Percentiles rank a stretch among this genome's conserved stretches.
These are phyloP conservation scores for Aspergillus ochraceus DNA, from an alignment of 2,329 filamentous ascomycete species.

Conservation along the genomic window DNA sequence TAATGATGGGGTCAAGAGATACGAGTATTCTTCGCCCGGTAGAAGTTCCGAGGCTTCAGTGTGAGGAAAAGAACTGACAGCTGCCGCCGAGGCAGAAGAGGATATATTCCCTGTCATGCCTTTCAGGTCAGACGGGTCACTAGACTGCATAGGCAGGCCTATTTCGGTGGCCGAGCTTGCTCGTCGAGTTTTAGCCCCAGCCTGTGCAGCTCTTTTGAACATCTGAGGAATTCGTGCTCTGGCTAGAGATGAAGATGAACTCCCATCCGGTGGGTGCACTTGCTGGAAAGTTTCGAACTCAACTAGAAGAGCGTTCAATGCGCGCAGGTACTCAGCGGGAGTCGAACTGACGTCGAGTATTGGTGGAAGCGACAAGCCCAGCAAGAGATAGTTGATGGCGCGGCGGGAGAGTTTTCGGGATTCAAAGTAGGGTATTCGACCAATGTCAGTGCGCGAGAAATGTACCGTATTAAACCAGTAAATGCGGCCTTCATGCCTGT, in stretches of 20 bases:
- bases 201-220: constrained; percentile 68
- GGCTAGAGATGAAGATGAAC: constrained; percentile 66
- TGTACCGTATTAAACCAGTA: constrained; percentile 99
- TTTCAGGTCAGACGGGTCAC: constrained; percentile 51
- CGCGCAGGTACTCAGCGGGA: constrained; percentile 81
- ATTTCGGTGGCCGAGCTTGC: constrained; percentile 62
- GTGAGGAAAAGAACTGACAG: constrained; percentile 41
- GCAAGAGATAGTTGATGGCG: constrained; percentile 88
- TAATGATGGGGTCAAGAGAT: constrained; percentile 84
- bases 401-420: constrained; percentile 80
- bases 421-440: constrained; percentile 82
- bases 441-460: constrained; percentile 79
- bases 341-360: constrained; percentile 82
- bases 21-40: constrained; percentile 82
- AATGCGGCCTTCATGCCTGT: constrained; percentile 84
- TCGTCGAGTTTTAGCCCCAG: constrained; percentile 57
- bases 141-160: constrained; percentile 53
- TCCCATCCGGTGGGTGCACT: constrained; percentile 76
- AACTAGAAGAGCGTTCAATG: constrained; percentile 77
- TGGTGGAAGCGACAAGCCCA: constrained; percentile 86
- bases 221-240: constrained; percentile 79
- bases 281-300: constrained; percentile 96
- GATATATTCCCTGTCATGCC: constrained; percentile 42
- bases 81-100: constrained; percentile 39
- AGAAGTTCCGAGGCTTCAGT: constrained; percentile 62